These are phyloP conservation scores for Aureobasidium uvarum DNA, from an alignment of 2,329 filamentous ascomycete species.

Conservation along the genomic window DNA sequence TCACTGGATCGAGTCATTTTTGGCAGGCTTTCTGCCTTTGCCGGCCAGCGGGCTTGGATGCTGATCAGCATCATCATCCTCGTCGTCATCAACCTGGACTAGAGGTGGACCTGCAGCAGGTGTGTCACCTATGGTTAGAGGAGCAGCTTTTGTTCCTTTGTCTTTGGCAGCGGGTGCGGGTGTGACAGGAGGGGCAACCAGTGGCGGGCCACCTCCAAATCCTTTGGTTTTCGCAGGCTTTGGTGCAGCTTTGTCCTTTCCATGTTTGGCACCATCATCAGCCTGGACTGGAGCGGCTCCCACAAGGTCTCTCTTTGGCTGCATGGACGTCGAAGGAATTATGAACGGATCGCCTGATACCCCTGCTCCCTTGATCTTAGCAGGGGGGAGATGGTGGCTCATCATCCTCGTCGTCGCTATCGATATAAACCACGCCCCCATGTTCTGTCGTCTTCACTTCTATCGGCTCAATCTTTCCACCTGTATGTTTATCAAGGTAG, in stretches of 20 bases:
- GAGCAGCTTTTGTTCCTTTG: not conserved
- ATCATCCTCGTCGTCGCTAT: no score
- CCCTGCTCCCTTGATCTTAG: no score
- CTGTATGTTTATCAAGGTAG: not conserved
- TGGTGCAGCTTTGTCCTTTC: no score
- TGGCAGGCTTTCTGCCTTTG: not conserved
- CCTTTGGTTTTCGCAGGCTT: not conserved
- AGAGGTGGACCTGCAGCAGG: not conserved
- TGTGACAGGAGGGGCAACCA: not conserved
- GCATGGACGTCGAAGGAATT: no score
- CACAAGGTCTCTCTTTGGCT: no score
- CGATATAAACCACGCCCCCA: no score
- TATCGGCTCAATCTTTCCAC: not conserved
- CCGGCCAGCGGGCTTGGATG: not conserved
- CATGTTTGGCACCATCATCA: no score
- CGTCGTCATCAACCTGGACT: not conserved
- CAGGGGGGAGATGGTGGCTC: no score
- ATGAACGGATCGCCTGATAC: no score
- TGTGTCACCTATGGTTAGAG: not conserved
- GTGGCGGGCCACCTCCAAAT: not conserved
- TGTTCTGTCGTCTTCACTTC: no score
- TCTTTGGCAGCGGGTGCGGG: not conserved
- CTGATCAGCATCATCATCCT: not conserved
- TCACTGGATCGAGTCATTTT: not conserved
- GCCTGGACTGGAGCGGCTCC: no score